Percentiles rank a stretch among this genome's conserved stretches.
phyloP scores from a whole-genome alignment of 768 basidiomycete species.

The Boletus rubropictus region DNA sequence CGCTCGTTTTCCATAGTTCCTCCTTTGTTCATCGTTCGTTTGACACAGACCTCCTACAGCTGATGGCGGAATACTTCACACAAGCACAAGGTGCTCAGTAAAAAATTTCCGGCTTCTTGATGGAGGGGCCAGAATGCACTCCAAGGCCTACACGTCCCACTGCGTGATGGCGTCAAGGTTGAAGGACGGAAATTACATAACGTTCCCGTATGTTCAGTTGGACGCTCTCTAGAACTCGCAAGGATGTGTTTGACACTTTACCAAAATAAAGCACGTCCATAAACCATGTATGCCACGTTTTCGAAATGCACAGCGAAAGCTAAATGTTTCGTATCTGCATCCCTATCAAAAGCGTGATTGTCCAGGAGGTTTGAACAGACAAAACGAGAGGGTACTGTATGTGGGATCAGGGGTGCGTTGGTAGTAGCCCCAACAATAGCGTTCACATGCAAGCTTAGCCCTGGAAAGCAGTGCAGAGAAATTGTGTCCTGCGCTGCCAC shows the following conservation, averaged over 20 bases:
- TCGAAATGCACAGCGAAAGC: not conserved
- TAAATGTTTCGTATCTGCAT: not conserved
- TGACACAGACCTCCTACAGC: not conserved
- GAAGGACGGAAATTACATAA: slow-evolving; percentile 14
- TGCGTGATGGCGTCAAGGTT: not conserved
- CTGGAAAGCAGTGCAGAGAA: not conserved
- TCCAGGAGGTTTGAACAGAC: not conserved
- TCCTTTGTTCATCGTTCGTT: slow-evolving; percentile 19
- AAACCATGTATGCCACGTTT: not conserved
- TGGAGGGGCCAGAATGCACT: not conserved
- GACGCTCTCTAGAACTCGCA: not conserved
- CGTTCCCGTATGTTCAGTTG: not conserved
- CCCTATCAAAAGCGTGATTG: not conserved
- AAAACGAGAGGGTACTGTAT: not conserved
- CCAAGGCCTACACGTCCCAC: not conserved
- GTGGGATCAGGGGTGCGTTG: not conserved
- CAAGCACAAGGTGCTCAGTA: not conserved
- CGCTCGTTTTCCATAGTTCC: slow-evolving; percentile 19
- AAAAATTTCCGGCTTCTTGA: not conserved
- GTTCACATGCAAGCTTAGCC: not conserved
- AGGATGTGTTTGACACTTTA: not conserved
- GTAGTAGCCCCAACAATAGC: not conserved
- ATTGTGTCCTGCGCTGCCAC: not conserved
- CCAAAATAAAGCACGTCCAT: not conserved
- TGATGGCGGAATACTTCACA: not conserved